phyloP scores from a whole-genome alignment of 345 rosid species.

The Eucalyptus cloeziana region DNA sequence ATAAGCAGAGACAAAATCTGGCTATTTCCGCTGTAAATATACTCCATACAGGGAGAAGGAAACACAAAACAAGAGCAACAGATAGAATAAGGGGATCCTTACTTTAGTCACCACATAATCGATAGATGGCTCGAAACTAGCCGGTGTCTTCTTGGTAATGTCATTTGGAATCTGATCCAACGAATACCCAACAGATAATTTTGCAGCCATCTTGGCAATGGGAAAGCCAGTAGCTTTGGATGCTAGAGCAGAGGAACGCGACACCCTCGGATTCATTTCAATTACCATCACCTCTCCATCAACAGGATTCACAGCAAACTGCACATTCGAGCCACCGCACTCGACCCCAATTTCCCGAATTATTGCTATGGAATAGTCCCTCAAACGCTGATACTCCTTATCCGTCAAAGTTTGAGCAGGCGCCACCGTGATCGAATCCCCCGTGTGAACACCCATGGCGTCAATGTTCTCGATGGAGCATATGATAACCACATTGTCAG shows the following conservation, averaged over 20 bases:
- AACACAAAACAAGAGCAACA: neutral
- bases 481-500: conserved; percentile 94
- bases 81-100: neutral
- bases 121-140: conserved; percentile 97
- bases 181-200: conserved; percentile 85
- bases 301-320: conserved; percentile 87
- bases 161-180: conserved; percentile 98
- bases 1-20: neutral
- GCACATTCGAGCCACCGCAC: conserved; percentile 98
- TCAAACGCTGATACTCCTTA: conserved; percentile 87
- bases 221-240: conserved; percentile 99
- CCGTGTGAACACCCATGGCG: conserved; percentile 98
- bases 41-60: neutral
- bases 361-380: conserved; percentile 82
- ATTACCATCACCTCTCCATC: conserved; percentile 99
- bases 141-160: conserved; percentile 95
- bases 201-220: conserved; percentile 98
- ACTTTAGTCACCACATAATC: conserved; percentile 98
- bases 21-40: neutral
- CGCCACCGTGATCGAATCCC: conserved; percentile 95
- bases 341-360: conserved; percentile 98
- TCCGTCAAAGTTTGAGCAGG: conserved; percentile 97
- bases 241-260: conserved; percentile 94
- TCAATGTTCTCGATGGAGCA: conserved; percentile 97
- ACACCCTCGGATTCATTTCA: conserved; percentile 98